phyloP scores from a whole-genome alignment of 352 stramenopile species.

The Phytophthora pini region DNA sequence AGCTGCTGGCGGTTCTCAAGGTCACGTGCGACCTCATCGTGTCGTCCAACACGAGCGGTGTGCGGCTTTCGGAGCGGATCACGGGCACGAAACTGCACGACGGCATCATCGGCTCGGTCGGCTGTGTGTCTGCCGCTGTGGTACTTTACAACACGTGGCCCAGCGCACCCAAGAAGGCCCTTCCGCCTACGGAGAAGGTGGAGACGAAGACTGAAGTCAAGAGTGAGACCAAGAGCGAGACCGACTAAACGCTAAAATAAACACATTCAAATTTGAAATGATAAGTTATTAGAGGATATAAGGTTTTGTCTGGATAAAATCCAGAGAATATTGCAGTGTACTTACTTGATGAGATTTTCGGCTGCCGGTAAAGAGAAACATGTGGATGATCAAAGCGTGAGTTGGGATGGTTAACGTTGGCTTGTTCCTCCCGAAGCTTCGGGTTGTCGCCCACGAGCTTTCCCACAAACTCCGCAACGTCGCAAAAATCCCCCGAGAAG shows the following conservation, averaged over 20 bases:
- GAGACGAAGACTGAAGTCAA: conserved; percentile 29
- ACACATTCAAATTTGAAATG: too few relatives aligned
- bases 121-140: conserved; percentile 80
- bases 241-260: conserved; percentile 1
- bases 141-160: conserved; percentile 90
- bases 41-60: conserved; percentile 84
- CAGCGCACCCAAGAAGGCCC: conserved; percentile 43
- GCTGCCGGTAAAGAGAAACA: too few relatives aligned
- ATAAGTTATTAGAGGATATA: too few relatives aligned
- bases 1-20: conserved; percentile 85
- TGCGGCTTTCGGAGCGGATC: conserved; percentile 81
- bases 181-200: conserved; percentile 22
- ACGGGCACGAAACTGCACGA: conserved; percentile 84
- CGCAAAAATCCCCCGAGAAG: too few relatives aligned
- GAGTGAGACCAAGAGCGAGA: conserved; percentile 23
- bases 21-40: conserved; percentile 87
- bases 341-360: too few relatives aligned
- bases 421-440: too few relatives aligned
- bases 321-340: too few relatives aligned
- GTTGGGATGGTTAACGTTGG: too few relatives aligned
- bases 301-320: too few relatives aligned
- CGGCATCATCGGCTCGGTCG: conserved; percentile 80
- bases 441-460: too few relatives aligned
- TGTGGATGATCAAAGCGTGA: too few relatives aligned
- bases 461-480: too few relatives aligned